Conservation (phyloP, 352 stramenopile genomes). For the Globisporangium paddicum region DNA sequence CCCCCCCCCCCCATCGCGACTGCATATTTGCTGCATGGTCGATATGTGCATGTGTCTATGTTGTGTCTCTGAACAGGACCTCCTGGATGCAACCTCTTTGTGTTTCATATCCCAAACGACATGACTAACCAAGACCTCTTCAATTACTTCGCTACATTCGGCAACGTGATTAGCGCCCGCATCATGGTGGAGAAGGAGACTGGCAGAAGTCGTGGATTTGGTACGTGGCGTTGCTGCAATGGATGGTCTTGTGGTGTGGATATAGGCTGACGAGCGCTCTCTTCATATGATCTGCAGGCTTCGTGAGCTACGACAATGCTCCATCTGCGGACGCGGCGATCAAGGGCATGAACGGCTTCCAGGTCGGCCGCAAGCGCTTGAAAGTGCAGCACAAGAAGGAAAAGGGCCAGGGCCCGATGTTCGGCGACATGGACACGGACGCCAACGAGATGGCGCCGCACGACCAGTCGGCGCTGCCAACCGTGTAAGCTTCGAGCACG, state of each 20-base stretch:
- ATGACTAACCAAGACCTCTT: constrained; percentile 97
- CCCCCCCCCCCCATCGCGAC: constrained; percentile 30
- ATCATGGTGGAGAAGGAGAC: constrained; percentile 98
- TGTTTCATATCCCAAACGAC: constrained; percentile 98
- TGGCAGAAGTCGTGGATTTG: constrained; percentile 91
- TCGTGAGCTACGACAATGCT: constrained; percentile 95
- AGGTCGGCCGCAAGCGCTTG: constrained; percentile 95
- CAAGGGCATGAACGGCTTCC: constrained; percentile 94
- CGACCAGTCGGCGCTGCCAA: constrained; percentile 24
- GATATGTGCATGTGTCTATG: constrained; percentile 39
- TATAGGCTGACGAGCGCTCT: background rate
- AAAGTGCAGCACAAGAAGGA: constrained; percentile 96
- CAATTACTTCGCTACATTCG: constrained; percentile 94
- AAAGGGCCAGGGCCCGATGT: constrained; percentile 68
- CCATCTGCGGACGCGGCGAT: constrained; percentile 92
- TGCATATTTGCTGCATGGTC: constrained; percentile 32
- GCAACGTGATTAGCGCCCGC: constrained; percentile 93
- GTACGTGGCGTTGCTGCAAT: constrained; percentile 53
- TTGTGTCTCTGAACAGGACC: constrained; percentile 63
- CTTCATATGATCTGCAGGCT: constrained; percentile 67
- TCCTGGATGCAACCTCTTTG: constrained; percentile 96
- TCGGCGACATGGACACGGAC: constrained; percentile 62
- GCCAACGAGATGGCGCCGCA: constrained; percentile 33
- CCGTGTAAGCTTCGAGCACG: constrained; percentile 32
- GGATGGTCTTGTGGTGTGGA: no score